Evolutionary conservation across 1,284 basidiomycete species (phyloP).

Genomic region (Trametes versicolor): DNA sequence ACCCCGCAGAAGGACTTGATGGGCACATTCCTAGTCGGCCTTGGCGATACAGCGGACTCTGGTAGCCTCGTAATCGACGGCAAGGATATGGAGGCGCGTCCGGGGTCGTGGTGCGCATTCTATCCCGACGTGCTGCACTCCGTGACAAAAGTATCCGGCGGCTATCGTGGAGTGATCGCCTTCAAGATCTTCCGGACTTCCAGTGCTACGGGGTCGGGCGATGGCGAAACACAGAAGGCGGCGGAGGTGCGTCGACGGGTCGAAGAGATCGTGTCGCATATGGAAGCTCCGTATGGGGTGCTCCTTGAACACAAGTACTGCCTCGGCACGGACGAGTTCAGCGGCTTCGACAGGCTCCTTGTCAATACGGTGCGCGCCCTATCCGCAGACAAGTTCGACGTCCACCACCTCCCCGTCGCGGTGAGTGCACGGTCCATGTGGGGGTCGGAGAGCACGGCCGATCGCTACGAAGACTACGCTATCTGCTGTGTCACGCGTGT

Average conservation of each 20-base stretch:
- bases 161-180: conserved; percentile 45
- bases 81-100: not conserved
- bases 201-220: conserved; percentile 1
- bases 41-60: conserved; percentile 25
- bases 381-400: conserved; percentile 12
- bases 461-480: not conserved
- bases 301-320: conserved; percentile 43
- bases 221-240: not conserved
- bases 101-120: conserved; percentile 45
- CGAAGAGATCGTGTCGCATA: conserved; percentile 22
- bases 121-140: conserved; percentile 51
- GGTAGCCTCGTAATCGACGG: not conserved
- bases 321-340: conserved; percentile 37
- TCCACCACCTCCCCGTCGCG: conserved; percentile 43
- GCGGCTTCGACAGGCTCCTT: conserved; percentile 41
- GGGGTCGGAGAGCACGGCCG: conserved; percentile 11
- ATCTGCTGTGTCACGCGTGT: conserved; percentile 16
- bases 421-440: conserved; percentile 19
- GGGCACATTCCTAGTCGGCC: conserved; percentile 40
- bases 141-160: conserved; percentile 30
- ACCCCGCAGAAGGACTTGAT: conserved; percentile 43
- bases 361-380: conserved; percentile 28
- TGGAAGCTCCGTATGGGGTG: conserved; percentile 42
- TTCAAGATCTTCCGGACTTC: conserved; percentile 44
- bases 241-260: conserved; percentile 3